Evolutionary conservation across 2,329 filamentous ascomycete genomes (phyloP), one percentile per base, ranked within the genome.

Genomic region (Arthrobotrys sphaeroides): DNA sequence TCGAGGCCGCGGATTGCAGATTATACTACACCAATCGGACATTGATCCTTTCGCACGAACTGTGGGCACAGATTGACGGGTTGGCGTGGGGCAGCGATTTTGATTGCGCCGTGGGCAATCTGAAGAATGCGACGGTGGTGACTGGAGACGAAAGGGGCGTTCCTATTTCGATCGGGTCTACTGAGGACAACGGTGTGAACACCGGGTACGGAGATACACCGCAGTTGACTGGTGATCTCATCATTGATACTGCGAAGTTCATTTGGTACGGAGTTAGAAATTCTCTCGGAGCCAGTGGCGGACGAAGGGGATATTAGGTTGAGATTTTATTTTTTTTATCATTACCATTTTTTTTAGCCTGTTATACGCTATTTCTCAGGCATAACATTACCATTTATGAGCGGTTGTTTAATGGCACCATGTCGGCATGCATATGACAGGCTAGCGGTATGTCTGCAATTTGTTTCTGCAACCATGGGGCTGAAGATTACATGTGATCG

Each of bases 1-100:
- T 88, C 67, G 86, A 89, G 77, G 84, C 87, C 0, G 86, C 89
- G 0, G 86, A 88, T 77, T 90, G 88, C 77, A 83, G 88, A 3
- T 80, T 90, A 10, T 90, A 85, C 79, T 90, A 87, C 73, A 88
- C 88, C 1, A 80, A 83, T 13, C 81, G 83, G 1, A 89, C 70
- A 0, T 65, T 74, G 9, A 47, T 57, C 0, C 36, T 38, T 31
- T 74, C 70, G 16, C 70, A 74, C 20, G 45, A 74, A 3, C 40
- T 74, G 7, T 74, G 70, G 70, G 28, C 42, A 5, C 43, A 62
- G 28, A 38, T 74, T 62, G 70, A 64, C 16, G 62, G 16, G 6
- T 40, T 74, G 9, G 70, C 70, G 2, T 74, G 70, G 70, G 70
- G 70, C 10, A 26, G 20, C 12, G 62, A 68, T 31, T 24, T 53